These are phyloP conservation scores for Colletotrichum destructivum DNA, from an alignment of 2,329 filamentous ascomycete genomes.

Conservation along the genomic window DNA sequence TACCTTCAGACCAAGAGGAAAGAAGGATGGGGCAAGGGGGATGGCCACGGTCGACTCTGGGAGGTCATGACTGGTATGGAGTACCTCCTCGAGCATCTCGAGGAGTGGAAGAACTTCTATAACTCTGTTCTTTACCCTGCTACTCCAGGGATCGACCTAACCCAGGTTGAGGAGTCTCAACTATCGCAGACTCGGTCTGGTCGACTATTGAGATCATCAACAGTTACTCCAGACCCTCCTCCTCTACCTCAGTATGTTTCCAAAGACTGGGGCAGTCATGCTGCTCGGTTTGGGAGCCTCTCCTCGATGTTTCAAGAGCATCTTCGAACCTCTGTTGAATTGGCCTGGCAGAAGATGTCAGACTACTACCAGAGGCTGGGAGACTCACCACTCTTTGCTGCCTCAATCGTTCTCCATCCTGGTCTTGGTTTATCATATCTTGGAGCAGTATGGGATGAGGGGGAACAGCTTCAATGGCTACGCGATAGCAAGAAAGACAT, in stretches of 20 bases:
- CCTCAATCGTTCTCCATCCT: slow-evolving; percentile 3
- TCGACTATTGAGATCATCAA: not conserved
- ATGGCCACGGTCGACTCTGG: slow-evolving; percentile 11
- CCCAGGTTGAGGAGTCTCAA: not conserved
- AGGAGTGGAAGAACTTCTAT: not conserved
- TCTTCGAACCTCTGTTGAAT: not conserved
- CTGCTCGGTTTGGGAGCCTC: not conserved
- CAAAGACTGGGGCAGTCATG: no score
- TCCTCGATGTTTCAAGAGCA: not conserved
- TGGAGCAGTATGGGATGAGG: not conserved
- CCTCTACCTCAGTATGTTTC: no score
- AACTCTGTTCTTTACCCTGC: not conserved
- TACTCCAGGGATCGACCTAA: not conserved
- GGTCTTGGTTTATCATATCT: not conserved
- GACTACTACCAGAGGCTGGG: not conserved
- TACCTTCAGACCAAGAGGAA: not conserved
- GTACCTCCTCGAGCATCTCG: slow-evolving; percentile 1
- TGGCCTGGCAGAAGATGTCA: no score
- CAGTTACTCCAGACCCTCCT: no score
- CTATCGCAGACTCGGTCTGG: not conserved
- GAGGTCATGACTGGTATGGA: slow-evolving; percentile 6
- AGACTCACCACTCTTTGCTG: not conserved
- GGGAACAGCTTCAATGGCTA: not conserved
- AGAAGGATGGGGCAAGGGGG: not conserved
- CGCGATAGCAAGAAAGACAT: no score